Base-by-base conservation (phyloP, 176 grass and related monocot genomes). In the Thalia dealbata region DNA sequence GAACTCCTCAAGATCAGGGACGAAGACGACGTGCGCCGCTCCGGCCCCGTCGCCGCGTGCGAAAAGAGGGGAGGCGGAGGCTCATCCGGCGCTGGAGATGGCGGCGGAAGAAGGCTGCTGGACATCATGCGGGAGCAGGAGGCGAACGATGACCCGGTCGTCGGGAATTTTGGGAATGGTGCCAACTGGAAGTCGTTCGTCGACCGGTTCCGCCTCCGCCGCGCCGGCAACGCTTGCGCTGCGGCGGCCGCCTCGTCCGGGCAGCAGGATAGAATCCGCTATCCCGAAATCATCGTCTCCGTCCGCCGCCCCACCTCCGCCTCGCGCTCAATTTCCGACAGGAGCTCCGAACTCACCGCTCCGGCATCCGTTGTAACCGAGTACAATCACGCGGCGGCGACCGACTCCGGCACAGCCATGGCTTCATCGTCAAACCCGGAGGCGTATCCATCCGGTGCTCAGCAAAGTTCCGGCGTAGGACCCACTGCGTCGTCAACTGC, bases 81-180 rank as follows among this genome's bases (percentile, higher is more conserved):
- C 42, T 44, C 67, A 11, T 44, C 67, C 43, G 67, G 14, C 44
- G 41, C 13, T 25, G 70, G 45, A 9, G 46, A 13, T 1, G 24
- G 62, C 62, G 62, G 14, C 63, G 63, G 48, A 21, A 72, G 48
- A 23, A 52, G 46, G 26, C 70, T 72, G 13, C 14, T 72, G 14
- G 70, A 72, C 22, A 72, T 72, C 70, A 55, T 72, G 70, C 24
- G 26, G 3, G 48, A 72, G 70, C 70, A 52, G 70, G 46, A 54
- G 26, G 16, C 27, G 24, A 21, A 10, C 29, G 45, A 29, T 14
- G 50, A 52, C 45, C 48, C 26, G 15, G 25, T 52, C 6, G 46
- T 7, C 24, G 14, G 70, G 15, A 72, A 43, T 52, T 54, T 48
- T 3, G n/a, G 70, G 48, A 72, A 72, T 43, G 48, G 70, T 14